Base-by-base conservation (phyloP, 768 basidiomycete species). In the Lactifluus subvellereus region DNA sequence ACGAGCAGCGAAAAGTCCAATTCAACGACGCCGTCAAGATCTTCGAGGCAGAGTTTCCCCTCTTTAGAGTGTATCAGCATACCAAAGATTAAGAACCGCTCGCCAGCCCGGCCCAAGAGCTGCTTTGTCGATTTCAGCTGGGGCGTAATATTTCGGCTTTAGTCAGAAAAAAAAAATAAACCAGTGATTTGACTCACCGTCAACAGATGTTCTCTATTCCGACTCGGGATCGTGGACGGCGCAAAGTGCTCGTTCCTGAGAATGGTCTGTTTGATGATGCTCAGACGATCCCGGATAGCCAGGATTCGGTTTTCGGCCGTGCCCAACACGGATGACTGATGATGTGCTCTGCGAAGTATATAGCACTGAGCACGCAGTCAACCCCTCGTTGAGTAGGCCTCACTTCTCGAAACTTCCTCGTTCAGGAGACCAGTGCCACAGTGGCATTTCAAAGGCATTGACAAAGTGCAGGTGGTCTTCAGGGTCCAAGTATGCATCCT, bases 171-270 rank as follows among this genome's bases (percentile, higher is more conserved):
- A 62, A 22, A 10, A 38, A 22, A 9, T 4, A 51, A 35, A 37
- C 11, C 20, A 22, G 22, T 35, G 30, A 45, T 14, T 37, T 9
- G 4, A 65, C 85, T 67, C 70, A 92, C 93, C 65, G 96, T 97
- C 51, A 98, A 87, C 60, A 97, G 86, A 60, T 86, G 85, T 65
- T 88, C 87, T 62, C 94, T 78, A 74, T 98, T 92, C 57, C 86
- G 84, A 16, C 93, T 94, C 47, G 94, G 91, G 43, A 98, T 75
- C 0, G 94, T 94, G 6, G 96, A 96, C 3, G 97, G 95, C 2
- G 93, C 93, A 75, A 99, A 99, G 73, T 98, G 94, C 72, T 99
- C 97, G 70, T 98, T 98, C 45, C 97, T 81, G 43, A 98, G 77
- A 33, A 98, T 85, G 69, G 91, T 89, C 76, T 98, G 96, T 72